These are phyloP conservation scores for Alternaria sp. DNA, from an alignment of 2,329 filamentous ascomycete genomes.

Conservation along the genomic window DNA sequence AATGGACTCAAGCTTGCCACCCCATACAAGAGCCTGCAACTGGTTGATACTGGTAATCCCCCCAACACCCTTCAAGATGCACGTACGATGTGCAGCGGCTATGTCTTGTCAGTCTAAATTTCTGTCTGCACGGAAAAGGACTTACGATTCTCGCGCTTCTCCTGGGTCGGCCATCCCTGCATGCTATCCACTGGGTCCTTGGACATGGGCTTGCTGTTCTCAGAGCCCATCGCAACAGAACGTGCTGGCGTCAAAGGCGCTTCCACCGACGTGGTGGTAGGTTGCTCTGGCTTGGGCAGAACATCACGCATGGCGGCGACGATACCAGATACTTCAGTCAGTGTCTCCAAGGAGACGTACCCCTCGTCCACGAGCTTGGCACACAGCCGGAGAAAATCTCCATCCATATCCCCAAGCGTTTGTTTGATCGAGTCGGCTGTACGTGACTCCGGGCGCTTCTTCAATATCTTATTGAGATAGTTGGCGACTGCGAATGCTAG, in stretches of 20 bases:
- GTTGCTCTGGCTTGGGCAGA: constrained; percentile 20
- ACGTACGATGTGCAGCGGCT: constrained; percentile 34
- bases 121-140: not conserved
- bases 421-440: constrained; percentile 19
- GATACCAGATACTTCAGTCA: constrained; percentile 32
- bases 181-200: constrained; percentile 17
- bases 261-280: not conserved
- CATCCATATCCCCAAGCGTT: constrained; percentile 21
- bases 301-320: constrained; percentile 27
- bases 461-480: constrained; percentile 26
- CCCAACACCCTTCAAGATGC: constrained; percentile 35
- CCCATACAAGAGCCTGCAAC: constrained; percentile 48
- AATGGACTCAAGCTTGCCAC: constrained; percentile 44
- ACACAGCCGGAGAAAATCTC: constrained; percentile 33
- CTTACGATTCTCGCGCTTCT: constrained; percentile 41
- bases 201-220: not conserved
- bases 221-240: not conserved
- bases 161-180: constrained; percentile 35
- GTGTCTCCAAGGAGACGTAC: constrained; percentile 24
- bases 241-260: not conserved
- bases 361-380: constrained; percentile 25
- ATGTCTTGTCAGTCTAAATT: constrained; percentile 8
- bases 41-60: constrained; percentile 31
- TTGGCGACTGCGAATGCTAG: constrained; percentile 28
- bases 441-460: constrained; percentile 12